Evolutionary conservation across 192 early-diverging fungal species (phyloP).

Genomic region (Spizellomyces sp.): DNA sequence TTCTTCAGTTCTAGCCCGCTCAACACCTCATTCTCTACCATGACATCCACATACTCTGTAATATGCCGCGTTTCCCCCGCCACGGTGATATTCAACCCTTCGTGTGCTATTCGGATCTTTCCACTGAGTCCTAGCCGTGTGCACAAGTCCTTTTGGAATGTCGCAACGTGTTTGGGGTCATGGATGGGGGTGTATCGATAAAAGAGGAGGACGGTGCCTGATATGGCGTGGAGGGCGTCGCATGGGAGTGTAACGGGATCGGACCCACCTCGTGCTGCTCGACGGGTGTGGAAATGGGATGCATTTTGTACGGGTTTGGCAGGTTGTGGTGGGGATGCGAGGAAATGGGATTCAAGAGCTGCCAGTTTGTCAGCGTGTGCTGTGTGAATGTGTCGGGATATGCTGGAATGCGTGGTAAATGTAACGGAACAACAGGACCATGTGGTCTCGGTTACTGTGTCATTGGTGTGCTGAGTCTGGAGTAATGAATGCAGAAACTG

Average conservation of each 20-base stretch:
- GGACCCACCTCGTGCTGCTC: slow-evolving; percentile 29
- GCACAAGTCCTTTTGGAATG: slow-evolving; percentile 3
- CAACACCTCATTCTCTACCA: slow-evolving; percentile 31
- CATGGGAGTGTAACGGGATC: slow-evolving; percentile 31
- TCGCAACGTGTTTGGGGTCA: slow-evolving; percentile 3
- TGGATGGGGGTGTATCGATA: slow-evolving; percentile 23
- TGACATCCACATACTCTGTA: slow-evolving; percentile 47
- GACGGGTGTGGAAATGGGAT: slow-evolving; percentile 19
- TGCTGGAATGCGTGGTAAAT: background rate
- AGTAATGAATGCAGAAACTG: background rate
- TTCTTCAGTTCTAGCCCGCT: slow-evolving; percentile 11
- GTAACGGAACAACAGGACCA: background rate
- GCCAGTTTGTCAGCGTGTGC: background rate
- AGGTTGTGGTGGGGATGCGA: background rate
- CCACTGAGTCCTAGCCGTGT: slow-evolving; percentile 22
- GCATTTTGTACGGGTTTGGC: background rate
- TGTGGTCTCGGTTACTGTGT: background rate
- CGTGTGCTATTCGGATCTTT: slow-evolving; percentile 47
- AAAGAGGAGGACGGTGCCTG: slow-evolving; percentile 35
- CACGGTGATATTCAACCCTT: slow-evolving; percentile 71
- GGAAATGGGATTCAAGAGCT: background rate
- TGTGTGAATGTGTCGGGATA: background rate
- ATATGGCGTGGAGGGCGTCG: slow-evolving; percentile 9
- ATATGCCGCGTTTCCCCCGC: slow-evolving; percentile 51
- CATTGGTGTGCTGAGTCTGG: background rate